Evolutionary conservation across 2,329 filamentous ascomycete species (phyloP).

Genomic region (Westerdykella aurantiaca): DNA sequence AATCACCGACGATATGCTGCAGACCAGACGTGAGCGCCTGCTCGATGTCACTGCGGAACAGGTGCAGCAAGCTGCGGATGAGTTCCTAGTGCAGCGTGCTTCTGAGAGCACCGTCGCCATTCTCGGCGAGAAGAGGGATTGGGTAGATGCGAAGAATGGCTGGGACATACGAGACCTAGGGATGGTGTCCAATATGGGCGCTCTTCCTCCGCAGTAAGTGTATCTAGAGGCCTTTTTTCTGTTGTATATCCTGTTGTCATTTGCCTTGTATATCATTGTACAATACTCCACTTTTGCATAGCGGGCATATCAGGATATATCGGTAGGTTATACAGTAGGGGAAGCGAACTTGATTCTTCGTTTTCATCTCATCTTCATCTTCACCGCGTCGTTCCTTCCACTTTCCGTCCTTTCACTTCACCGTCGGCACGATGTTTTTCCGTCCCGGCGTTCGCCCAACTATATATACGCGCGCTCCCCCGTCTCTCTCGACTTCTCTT

Average conservation of each 20-base stretch:
- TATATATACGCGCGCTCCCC: constrained; percentile 4
- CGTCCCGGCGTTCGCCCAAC: constrained; percentile 1
- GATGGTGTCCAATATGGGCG: constrained; percentile 42
- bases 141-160: constrained; percentile 55
- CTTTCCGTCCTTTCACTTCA: neutral
- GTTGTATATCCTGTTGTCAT: constrained; percentile 3
- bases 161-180: constrained; percentile 75
- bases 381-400: neutral
- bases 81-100: constrained; percentile 67
- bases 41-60: constrained; percentile 79
- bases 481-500: constrained; percentile 7
- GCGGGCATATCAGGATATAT: constrained; percentile 2
- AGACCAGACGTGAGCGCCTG: constrained; percentile 73
- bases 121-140: constrained; percentile 76
- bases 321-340: neutral
- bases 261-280: constrained; percentile 16
- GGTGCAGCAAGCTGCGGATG: constrained; percentile 73
- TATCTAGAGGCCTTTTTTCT: constrained; percentile 1
- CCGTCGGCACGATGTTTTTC: constrained; percentile 2
- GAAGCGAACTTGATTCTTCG: constrained; percentile 4
- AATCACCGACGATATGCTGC: constrained; percentile 82
- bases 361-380: neutral
- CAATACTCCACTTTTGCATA: constrained; percentile 18
- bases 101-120: constrained; percentile 63
- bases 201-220: neutral